phyloP scores from a whole-genome alignment of 1,284 basidiomycete genomes.

The Cryptococcus sp. region DNA sequence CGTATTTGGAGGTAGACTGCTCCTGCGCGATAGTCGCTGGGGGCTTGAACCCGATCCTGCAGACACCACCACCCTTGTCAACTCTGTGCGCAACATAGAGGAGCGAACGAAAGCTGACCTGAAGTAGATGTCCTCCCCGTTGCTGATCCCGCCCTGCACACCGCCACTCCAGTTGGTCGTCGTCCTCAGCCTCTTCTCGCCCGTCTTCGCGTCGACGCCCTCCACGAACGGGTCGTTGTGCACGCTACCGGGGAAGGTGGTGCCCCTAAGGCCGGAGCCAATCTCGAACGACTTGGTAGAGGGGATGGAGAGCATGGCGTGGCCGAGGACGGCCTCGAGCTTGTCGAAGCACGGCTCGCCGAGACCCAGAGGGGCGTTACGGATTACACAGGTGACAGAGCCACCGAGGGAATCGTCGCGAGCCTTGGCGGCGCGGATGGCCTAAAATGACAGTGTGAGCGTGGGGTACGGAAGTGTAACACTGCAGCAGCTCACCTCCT shows the following conservation, averaged over 20 bases:
- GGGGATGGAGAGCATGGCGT: conserved; percentile 98
- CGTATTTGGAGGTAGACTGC: conserved; percentile 87
- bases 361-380: conserved; percentile 81
- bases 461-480: not conserved
- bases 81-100: not conserved
- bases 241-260: conserved; percentile 84
- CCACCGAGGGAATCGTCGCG: conserved; percentile 93
- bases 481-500: conserved; percentile 58
- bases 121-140: conserved; percentile 98
- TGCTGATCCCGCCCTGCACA: conserved; percentile 96
- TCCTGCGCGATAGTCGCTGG: conserved; percentile 95
- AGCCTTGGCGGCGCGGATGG: conserved; percentile 90
- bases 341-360: conserved; percentile 99
- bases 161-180: conserved; percentile 95
- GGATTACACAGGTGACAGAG: conserved; percentile 93
- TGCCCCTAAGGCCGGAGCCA: conserved; percentile 93
- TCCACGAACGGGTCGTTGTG: conserved; percentile 90
- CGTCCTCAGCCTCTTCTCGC: conserved; percentile 63
- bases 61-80: too few species aligned
- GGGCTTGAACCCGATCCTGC: conserved; percentile 92
- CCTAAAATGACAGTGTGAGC: conserved; percentile 52
- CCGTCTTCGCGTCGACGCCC: conserved; percentile 59
- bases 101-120: conserved; percentile 56
- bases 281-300: conserved; percentile 99
- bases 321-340: conserved; percentile 91